Evolutionary conservation across 306 rosid genomes (phyloP).

Genomic region (Lathyrus sativus): DNA sequence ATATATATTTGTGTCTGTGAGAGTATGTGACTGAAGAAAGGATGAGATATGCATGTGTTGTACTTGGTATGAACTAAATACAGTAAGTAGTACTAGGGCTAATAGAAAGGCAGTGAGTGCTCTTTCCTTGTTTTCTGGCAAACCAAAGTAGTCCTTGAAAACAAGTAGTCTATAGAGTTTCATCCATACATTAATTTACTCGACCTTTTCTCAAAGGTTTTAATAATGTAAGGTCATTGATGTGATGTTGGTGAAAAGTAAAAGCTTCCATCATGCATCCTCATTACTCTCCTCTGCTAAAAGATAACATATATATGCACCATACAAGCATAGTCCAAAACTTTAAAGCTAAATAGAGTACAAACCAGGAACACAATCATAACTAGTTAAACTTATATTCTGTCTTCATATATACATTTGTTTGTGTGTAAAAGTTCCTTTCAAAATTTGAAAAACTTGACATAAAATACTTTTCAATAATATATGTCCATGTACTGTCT

Average conservation of each 20-base stretch:
- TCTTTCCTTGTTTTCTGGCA: neutral
- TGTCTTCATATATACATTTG: conserved; percentile 30
- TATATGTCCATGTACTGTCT: neutral
- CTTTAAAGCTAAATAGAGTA: conserved; percentile 38
- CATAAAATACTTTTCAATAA: neutral
- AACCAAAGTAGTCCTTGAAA: conserved; percentile 2
- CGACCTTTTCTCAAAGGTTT: conserved; percentile 47
- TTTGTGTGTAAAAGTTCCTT: neutral
- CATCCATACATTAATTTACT: conserved; percentile 45
- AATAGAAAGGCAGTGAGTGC: neutral
- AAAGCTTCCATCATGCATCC: conserved; percentile 21
- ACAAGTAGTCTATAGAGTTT: neutral
- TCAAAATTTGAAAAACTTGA: neutral
- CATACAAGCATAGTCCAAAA: conserved; percentile 36
- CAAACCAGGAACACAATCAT: conserved; percentile 41
- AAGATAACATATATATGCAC: conserved; percentile 38
- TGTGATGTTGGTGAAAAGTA: conserved; percentile 34
- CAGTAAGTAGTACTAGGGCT: neutral
- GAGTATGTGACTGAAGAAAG: too few species aligned
- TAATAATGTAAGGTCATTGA: conserved; percentile 46
- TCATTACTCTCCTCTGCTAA: neutral
- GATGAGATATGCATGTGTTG: too few species aligned
- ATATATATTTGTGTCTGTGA: too few species aligned
- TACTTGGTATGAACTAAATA: neutral
- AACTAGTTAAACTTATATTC: conserved; percentile 47